Conservation (phyloP, 129 eudicot genomes). For the Flaveria brownii region DNA sequence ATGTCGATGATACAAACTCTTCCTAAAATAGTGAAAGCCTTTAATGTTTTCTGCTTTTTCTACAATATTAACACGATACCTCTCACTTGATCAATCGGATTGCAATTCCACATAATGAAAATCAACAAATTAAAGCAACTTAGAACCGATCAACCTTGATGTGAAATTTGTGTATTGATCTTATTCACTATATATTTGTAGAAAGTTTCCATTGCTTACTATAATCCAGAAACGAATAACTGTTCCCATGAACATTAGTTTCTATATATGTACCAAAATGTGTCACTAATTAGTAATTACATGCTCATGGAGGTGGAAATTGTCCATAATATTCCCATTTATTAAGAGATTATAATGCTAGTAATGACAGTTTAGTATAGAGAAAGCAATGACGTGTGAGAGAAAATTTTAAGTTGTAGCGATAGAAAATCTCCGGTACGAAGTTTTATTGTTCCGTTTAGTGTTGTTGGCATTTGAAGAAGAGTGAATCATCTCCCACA, state of each 20-base stretch:
- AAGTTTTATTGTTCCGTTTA: conserved; percentile 25
- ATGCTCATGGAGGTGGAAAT: background rate
- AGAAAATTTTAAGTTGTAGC: conserved; percentile 26
- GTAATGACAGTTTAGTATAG: too few relatives aligned
- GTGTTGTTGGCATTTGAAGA: conserved; percentile 26
- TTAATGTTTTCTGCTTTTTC: background rate
- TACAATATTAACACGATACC: background rate
- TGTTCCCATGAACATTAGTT: background rate
- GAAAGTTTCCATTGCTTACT: background rate
- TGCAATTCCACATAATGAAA: background rate
- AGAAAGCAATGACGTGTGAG: conserved; percentile 2
- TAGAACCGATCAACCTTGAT: background rate
- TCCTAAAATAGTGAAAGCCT: background rate
- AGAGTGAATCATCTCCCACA: conserved; percentile 90
- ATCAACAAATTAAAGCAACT: background rate
- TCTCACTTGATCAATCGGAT: background rate
- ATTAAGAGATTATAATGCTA: conserved; percentile 3
- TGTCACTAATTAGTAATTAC: conserved; percentile 18
- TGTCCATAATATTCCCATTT: background rate
- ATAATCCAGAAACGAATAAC: background rate
- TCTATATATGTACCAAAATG: conserved; percentile 2
- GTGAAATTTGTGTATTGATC: background rate
- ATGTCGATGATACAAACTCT: too few relatives aligned
- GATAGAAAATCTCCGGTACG: conserved; percentile 36
- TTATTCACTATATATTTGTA: background rate